Evolutionary conservation across 495 filamentous ascomycete genomes (phyloP), one percentile per base, ranked within the genome.

Genomic region (Aspergillus mulundensis): DNA sequence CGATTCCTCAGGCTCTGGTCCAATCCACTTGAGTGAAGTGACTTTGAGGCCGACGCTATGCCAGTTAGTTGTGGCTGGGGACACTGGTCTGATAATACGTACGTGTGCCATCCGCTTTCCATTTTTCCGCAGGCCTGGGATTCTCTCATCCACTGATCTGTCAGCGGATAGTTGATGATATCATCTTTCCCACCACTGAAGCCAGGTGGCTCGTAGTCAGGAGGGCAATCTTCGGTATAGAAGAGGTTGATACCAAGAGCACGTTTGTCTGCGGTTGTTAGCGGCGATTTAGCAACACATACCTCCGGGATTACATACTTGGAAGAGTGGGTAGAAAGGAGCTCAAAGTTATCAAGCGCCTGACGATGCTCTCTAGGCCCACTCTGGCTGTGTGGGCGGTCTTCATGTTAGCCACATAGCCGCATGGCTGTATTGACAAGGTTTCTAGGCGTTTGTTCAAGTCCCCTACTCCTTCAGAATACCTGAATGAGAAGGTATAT

Each of bases 401-500:
- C n/a, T 74, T 63, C 19, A 61, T 60, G 19, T 68, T 54, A 18
- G 66, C 70, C 7, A 65, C 60, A 44, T 67, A 71, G 12, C 70
- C 64, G 14, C 68, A 54, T 14, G 75, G 57, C 21, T 73, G 67
- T 25, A 80, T 49, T 0, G 64, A 65, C 30, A 69, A 18, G 36
- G 70, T 73, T 25, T 68, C 58, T 19, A 77, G 52, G 23, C 62
- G 57, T 21, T 47, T 61, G n/a, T 59, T 49, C 5, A 61, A 40
- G 30, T 64, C 50, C 2, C 61, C 53, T 5, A 55, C 7, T 3
- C 50, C 53, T n/a, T 58, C 43, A 15, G 51, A 54, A 56, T 80
- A 82, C 18, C 68, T 73, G 59, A 82, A 77, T 7, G 71, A 75
- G 60, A 81, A 81, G 0, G 74, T 79, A 56, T 82, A 82, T 3